Percentiles rank a stretch among this genome's conserved stretches.
Evolutionary conservation across 2,329 filamentous ascomycete species (phyloP).

Genomic region (Capronia coronata): DNA sequence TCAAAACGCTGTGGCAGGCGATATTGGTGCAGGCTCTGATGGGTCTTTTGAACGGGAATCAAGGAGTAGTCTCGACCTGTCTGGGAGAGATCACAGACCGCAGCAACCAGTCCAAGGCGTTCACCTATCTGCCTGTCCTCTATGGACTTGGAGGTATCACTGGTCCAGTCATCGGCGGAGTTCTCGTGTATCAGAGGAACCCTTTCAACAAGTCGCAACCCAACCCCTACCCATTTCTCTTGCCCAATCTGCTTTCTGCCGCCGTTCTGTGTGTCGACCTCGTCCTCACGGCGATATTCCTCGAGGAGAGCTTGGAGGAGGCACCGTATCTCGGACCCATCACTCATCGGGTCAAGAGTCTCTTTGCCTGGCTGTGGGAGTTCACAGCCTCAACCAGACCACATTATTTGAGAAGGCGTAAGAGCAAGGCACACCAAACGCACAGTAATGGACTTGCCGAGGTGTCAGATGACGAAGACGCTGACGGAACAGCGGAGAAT

Average conservation of each 20-base stretch:
- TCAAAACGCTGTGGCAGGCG: constrained; percentile 73
- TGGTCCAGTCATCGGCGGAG: constrained; percentile 80
- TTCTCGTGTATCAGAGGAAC: constrained; percentile 63
- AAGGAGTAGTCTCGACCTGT: constrained; percentile 87
- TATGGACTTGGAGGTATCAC: constrained; percentile 93
- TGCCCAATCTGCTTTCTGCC: constrained; percentile 75
- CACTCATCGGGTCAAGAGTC: constrained; percentile 50
- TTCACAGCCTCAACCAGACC: constrained; percentile 55
- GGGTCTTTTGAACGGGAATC: constrained; percentile 92
- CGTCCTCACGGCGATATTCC: constrained; percentile 66
- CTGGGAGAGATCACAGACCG: constrained; percentile 91
- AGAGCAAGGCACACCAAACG: constrained; percentile 12
- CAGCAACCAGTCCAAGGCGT: constrained; percentile 87
- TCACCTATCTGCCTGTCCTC: constrained; percentile 91
- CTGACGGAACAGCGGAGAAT: constrained; percentile 37
- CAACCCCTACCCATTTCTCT: constrained; percentile 70
- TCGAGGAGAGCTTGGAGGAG: constrained; percentile 78
- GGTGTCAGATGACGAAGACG: constrained; percentile 24
- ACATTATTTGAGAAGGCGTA: constrained; percentile 47
- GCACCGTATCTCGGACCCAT: constrained; percentile 56
- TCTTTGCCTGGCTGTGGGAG: constrained; percentile 66
- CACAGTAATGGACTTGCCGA: constrained; percentile 9
- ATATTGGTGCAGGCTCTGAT: constrained; percentile 80
- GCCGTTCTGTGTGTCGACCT: constrained; percentile 66
- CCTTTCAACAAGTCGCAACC: constrained; percentile 47